Base-by-base conservation (phyloP, 2,329 filamentous ascomycete genomes). In the Emmonsiellopsis sp. region DNA sequence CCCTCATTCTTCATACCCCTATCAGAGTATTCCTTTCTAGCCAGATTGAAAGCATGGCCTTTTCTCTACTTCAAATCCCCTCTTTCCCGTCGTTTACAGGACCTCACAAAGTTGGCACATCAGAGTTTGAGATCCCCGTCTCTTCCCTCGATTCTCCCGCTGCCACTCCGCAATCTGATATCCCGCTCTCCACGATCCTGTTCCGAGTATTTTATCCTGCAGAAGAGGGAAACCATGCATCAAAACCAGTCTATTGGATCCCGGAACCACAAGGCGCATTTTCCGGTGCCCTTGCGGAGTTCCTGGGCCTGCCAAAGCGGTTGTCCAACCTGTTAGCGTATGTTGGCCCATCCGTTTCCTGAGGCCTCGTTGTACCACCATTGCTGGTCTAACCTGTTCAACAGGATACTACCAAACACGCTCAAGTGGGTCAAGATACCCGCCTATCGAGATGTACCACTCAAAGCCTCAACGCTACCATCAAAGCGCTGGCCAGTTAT, bases 201-300 rank as follows among this genome's bases (percentile, higher is more conserved):
- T 93, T 88, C 67, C 82, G 89, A 57, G 77, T 94, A 54, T 95
- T 88, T 71, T 94, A 94, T 65, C 89, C 89, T 1, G 84, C 85
- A 21, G 63, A 71, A 13, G 63, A 65, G 45, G 66, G 65, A 7
- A 59, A 61, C 6, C 66, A 68, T n/a, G 68, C 70, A 50, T 76
- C 80, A 62, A 81, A 81, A 61, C 76, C 75, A 8, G 85, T 89
- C 53, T 80, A 78, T 61, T 95, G 89, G 88, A 77, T 94, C 51
- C 88, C 88, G 0, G 77, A 79, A 7, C 88, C 89, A 0, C 88
- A 94, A 67, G 74, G 85, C 47, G 82, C 83, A 42, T 85, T 88
- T 64, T 73, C 92, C 7, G 80, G 83, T 13, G 86, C 85, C 1
- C 93, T 93, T 64, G 84, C 85, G 8, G 79, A 83, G 59, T 94